Conservation (phyloP, 495 filamentous ascomycete species). For the Talaromyces borbonicus region DNA sequence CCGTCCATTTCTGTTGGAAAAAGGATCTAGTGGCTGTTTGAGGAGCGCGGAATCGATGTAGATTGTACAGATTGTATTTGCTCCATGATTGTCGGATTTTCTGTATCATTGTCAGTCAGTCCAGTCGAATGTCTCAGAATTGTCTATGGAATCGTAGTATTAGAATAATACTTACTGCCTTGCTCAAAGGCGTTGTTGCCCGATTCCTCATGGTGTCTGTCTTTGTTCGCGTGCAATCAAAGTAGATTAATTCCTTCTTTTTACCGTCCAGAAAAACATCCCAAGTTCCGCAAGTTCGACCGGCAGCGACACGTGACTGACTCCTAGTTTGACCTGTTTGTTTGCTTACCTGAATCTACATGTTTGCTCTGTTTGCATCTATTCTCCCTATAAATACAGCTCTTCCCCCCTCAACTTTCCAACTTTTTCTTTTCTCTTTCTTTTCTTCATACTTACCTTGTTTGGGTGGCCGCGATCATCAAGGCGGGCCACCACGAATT, state of each 20-base stretch:
- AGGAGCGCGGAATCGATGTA: slow-evolving; percentile 42
- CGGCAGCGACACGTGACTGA: slow-evolving; percentile 5
- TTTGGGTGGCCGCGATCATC: slow-evolving; percentile 53
- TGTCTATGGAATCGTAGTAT: too few relatives aligned
- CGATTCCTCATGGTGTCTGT: slow-evolving; percentile 35
- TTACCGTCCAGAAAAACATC: slow-evolving; percentile 1
- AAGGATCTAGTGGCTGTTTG: slow-evolving; percentile 46
- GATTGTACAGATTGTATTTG: slow-evolving; percentile 93
- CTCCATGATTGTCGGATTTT: slow-evolving; percentile 96
- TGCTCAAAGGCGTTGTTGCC: slow-evolving; percentile 34
- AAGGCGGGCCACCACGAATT: slow-evolving; percentile 48
- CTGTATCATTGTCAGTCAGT: slow-evolving; percentile 30
- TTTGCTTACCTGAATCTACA: not conserved
- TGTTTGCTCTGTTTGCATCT: slow-evolving; percentile 4
- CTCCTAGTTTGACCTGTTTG: not conserved
- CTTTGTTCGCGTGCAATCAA: too few relatives aligned
- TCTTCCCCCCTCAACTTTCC: slow-evolving; percentile 13
- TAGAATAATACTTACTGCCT: slow-evolving; percentile 24
- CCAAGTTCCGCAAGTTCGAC: not conserved
- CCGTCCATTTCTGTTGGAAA: slow-evolving; percentile 96
- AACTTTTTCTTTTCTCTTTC: slow-evolving; percentile 27
- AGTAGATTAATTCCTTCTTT: too few relatives aligned
- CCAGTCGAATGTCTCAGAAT: not conserved
- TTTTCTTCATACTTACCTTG: slow-evolving; percentile 71
- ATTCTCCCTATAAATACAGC: slow-evolving; percentile 18